These are phyloP conservation scores for Eruca vesicaria DNA, from an alignment of 441 rosid species.

Conservation along the genomic window DNA sequence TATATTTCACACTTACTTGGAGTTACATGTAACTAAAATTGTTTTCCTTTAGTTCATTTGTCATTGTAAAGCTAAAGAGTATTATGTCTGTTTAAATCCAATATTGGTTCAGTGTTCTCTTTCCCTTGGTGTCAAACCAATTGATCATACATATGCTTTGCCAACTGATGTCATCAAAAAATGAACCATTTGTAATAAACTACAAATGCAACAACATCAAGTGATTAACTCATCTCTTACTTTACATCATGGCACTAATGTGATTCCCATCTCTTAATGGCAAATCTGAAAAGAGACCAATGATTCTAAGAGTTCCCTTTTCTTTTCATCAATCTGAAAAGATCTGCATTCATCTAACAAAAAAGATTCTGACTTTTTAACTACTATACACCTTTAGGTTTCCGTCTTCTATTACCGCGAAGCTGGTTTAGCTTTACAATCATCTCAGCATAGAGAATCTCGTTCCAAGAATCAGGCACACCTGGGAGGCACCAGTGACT, in stretches of 20 bases:
- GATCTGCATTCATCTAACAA: constrained; percentile 1
- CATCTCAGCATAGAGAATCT: constrained; percentile 73
- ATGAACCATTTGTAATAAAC: no score
- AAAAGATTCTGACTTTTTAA: neutral
- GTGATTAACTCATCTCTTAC: neutral
- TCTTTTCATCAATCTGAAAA: neutral
- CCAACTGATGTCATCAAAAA: no score
- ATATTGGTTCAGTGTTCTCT: no score
- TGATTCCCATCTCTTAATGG: constrained; percentile 16
- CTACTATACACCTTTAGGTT: constrained; percentile 3
- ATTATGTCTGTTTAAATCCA: neutral
- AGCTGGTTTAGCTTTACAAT: constrained; percentile 46
- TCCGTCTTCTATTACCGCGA: constrained; percentile 13
- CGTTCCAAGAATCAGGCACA: constrained; percentile 89
- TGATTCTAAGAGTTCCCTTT: neutral
- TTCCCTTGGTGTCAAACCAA: no score
- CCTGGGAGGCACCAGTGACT: constrained; percentile 99
- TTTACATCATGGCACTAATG: neutral
- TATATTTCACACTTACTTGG: constrained; percentile 87
- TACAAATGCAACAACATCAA: neutral
- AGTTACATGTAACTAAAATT: constrained; percentile 59
- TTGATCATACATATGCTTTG: no score
- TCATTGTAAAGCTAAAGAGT: constrained; percentile 3
- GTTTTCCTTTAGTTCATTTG: neutral
- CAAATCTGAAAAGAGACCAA: neutral